These are phyloP conservation scores for Ambispora gerdemannii DNA, from an alignment of 192 early-diverging fungal species.

Conservation along the genomic window DNA sequence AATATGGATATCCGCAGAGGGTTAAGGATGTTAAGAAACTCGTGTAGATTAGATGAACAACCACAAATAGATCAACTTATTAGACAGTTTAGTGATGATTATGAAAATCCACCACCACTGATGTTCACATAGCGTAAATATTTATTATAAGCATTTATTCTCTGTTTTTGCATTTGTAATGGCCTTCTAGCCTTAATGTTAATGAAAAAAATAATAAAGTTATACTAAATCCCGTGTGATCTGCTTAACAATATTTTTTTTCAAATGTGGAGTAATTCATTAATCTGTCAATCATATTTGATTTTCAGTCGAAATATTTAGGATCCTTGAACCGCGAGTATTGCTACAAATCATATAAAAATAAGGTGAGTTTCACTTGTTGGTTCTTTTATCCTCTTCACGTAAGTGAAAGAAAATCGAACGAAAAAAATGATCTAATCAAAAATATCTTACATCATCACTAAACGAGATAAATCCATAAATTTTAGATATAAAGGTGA, in stretches of 20 bases:
- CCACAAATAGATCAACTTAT: constrained; percentile 17
- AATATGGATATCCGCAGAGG: constrained; percentile 11
- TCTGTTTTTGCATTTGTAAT: background rate
- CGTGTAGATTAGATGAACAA: constrained; percentile 3
- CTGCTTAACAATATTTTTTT: constrained; percentile 4
- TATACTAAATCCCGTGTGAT: background rate
- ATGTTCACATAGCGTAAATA: constrained; percentile 12
- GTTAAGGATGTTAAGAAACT: background rate
- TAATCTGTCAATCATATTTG: background rate
- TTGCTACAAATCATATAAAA: background rate
- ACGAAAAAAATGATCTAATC: too few relatives aligned
- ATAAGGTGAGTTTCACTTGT: background rate
- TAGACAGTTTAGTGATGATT: constrained; percentile 21
- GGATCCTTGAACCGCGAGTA: background rate
- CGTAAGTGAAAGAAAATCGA: background rate
- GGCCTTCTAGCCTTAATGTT: constrained; percentile 9
- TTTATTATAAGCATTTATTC: background rate
- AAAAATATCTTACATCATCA: background rate
- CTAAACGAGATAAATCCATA: too few relatives aligned
- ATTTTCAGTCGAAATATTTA: background rate
- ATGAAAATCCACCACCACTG: constrained; percentile 10
- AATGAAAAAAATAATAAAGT: constrained; percentile 3
- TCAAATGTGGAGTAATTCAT: background rate
- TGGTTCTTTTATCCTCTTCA: too few relatives aligned
- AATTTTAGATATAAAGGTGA: too few relatives aligned